These are phyloP conservation scores for Phytophthora foliorum DNA, from an alignment of 352 stramenopile species.

Conservation along the genomic window DNA sequence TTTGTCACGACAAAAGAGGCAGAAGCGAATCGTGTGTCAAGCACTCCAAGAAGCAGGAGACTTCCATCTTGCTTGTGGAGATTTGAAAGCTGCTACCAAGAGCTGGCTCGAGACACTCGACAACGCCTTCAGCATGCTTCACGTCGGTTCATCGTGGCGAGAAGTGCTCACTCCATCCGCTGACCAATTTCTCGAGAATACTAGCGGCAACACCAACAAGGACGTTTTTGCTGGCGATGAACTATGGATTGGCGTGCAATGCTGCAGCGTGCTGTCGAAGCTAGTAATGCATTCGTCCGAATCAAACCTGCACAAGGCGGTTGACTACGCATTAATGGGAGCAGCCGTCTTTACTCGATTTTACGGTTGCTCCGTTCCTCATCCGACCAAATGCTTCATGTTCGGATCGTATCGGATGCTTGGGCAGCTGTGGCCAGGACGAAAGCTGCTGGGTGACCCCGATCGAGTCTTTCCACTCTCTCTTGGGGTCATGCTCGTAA, in stretches of 20 bases:
- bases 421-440: slow-evolving; percentile 67
- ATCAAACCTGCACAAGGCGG: slow-evolving; percentile 42
- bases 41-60: slow-evolving; percentile 78
- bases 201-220: slow-evolving; percentile 20
- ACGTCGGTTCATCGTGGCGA: slow-evolving; percentile 58
- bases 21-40: slow-evolving; percentile 65
- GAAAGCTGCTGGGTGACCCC: slow-evolving; percentile 53
- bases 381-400: slow-evolving; percentile 65
- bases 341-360: slow-evolving; percentile 66
- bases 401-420: slow-evolving; percentile 66
- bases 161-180: slow-evolving; percentile 42
- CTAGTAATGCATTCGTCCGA: slow-evolving; percentile 56
- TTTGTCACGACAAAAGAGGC: slow-evolving; percentile 71
- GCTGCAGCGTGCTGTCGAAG: slow-evolving; percentile 65
- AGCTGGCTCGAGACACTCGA: slow-evolving; percentile 80
- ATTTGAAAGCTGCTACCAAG: slow-evolving; percentile 58
- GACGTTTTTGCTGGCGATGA: slow-evolving; percentile 63
- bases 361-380: slow-evolving; percentile 66
- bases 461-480: slow-evolving; percentile 53
- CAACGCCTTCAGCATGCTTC: slow-evolving; percentile 72
- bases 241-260: slow-evolving; percentile 61
- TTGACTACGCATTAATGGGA: slow-evolving; percentile 78
- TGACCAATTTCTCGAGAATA: slow-evolving; percentile 32
- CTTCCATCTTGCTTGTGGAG: slow-evolving; percentile 65
- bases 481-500: slow-evolving; percentile 47